Evolutionary conservation across 2,329 filamentous ascomycete species (phyloP).

Genomic region (Annulohypoxylon truncatum): DNA sequence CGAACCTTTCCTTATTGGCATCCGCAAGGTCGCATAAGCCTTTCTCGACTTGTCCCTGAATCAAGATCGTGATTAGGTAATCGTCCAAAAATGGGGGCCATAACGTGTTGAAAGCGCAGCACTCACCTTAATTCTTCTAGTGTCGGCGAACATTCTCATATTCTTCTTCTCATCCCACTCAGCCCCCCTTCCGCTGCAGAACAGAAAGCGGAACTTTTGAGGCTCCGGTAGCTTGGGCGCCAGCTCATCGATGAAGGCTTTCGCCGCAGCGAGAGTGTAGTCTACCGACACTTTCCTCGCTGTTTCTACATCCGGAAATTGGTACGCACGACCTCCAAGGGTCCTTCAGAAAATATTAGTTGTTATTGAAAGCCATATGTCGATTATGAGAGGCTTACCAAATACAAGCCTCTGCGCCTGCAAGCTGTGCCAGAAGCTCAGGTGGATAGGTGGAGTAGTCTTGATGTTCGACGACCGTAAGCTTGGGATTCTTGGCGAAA

Average conservation of each 20-base stretch:
- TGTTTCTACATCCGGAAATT: slow-evolving; percentile 59
- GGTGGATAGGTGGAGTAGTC: slow-evolving; percentile 66
- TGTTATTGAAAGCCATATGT: neutral
- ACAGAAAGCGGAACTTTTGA: slow-evolving; percentile 56
- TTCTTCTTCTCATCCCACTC: slow-evolving; percentile 52
- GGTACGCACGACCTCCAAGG: slow-evolving; percentile 58
- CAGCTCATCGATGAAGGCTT: slow-evolving; percentile 59
- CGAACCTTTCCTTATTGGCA: slow-evolving; percentile 49
- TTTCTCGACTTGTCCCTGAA: slow-evolving; percentile 54
- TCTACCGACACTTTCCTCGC: slow-evolving; percentile 66
- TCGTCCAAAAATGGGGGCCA: neutral
- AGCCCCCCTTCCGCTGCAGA: slow-evolving; percentile 54
- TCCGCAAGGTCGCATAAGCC: slow-evolving; percentile 54
- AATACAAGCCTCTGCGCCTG: slow-evolving; percentile 70
- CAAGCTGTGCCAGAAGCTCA: slow-evolving; percentile 55
- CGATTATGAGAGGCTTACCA: slow-evolving; percentile 63
- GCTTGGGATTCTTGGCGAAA: slow-evolving; percentile 59
- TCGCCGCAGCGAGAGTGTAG: slow-evolving; percentile 70
- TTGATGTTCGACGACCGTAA: slow-evolving; percentile 61
- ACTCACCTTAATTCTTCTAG: slow-evolving; percentile 52
- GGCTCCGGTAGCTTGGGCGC: slow-evolving; percentile 47
- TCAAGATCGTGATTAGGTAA: slow-evolving; percentile 11
- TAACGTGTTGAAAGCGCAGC: neutral
- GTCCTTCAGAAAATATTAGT: slow-evolving; percentile 48
- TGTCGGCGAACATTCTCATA: slow-evolving; percentile 53